Evolutionary conservation across 768 basidiomycete genomes (phyloP), one percentile per base, ranked within the genome.

Genomic region (Lactifluus volemus): DNA sequence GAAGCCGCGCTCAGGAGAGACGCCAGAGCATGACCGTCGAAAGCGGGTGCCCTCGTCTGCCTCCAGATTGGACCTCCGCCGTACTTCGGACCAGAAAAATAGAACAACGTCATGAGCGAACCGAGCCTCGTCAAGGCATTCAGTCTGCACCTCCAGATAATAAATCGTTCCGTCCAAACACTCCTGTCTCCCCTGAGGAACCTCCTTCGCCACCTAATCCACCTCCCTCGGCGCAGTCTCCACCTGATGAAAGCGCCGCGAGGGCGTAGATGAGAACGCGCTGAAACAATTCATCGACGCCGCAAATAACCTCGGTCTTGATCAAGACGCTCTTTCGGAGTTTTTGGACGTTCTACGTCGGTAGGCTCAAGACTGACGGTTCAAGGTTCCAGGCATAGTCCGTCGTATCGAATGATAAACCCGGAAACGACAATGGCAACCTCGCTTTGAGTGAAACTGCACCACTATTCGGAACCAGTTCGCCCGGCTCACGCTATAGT

Each of bases 251-350:
- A 25, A 19, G 54, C 19, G 45, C 44, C 19, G 11, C 38, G 53
- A 50, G 34, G 3, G 53, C 44, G 67, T 70, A 15, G 79, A 84
- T 63, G 75, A 79, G 25, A 74, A 75, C 53, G 85, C 86, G 15
- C 74, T 92, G 57, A 81, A 78, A 69, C 87, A 89, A 69, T 72
- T 93, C 29, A 89, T 88, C 65, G 82, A 84, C 68, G 90, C 89
- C 25, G 90, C 88, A 2, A 79, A 77, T 12, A 83, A 83, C 67
- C 80, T 92, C 41, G 89, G 89, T 34, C 78, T 92, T 39, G 87
- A 91, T 72, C 84, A 84, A 67, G 77, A 72, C 15, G 88, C 82
- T 32, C 70, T 93, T 63, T 86, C 81, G 52, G 89, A 84, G 58
- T 73, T 92, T 36, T 73, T 92, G 77, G 80, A 58, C 86, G 90